Conservation (phyloP, 2,329 filamentous ascomycete genomes). For the Diplodia sapinea region DNA sequence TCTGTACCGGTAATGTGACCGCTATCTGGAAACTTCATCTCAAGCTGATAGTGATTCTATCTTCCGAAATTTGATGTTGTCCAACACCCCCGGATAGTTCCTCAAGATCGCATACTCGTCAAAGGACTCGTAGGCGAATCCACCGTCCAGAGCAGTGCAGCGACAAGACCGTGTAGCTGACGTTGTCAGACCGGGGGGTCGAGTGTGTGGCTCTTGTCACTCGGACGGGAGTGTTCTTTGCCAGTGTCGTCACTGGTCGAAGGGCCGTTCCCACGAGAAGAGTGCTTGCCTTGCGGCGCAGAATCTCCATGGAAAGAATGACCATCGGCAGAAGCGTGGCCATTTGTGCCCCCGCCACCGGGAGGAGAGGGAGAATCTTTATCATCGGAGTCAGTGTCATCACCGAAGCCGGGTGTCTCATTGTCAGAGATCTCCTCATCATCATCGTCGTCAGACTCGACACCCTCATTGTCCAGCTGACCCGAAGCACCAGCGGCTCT, state of each 20-base stretch:
- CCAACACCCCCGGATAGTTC: not conserved
- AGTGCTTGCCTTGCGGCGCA: not conserved
- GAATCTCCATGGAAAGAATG: not conserved
- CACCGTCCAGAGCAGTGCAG: not conserved
- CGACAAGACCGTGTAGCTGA: not conserved
- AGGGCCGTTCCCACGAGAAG: not conserved
- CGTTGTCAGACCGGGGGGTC: not conserved
- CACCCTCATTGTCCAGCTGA: not conserved
- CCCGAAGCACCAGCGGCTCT: too few species aligned
- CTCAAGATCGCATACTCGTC: not conserved
- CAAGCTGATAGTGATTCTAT: not conserved
- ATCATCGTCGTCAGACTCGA: not conserved
- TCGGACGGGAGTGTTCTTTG: not conserved
- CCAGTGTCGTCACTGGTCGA: not conserved
- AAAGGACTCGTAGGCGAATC: not conserved
- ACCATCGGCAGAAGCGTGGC: not conserved
- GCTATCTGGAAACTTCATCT: too few species aligned
- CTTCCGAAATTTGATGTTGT: not conserved
- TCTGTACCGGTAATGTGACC: too few species aligned
- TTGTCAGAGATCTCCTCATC: not conserved
- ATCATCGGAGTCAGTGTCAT: not conserved
- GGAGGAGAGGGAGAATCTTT: not conserved
- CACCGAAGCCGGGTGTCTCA: not conserved
- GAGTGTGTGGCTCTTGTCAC: not conserved
- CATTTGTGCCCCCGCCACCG: not conserved